Conservation (phyloP, 2,329 filamentous ascomycete species). For the Paramyrothecium roridum region DNA sequence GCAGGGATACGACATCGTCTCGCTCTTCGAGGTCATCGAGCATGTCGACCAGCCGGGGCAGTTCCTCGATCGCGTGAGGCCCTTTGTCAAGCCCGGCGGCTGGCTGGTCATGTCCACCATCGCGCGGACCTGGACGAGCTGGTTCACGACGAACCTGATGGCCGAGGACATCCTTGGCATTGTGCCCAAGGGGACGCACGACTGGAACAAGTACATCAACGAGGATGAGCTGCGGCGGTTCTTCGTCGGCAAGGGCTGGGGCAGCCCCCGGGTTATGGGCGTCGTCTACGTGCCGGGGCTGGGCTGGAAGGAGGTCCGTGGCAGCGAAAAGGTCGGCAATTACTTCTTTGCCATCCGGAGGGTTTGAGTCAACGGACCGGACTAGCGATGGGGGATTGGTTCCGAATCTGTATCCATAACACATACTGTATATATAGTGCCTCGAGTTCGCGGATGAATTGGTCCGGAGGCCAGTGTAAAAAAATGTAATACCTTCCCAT, state of each 20-base stretch:
- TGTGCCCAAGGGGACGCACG: slow-evolving; percentile 89
- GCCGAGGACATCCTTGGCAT: slow-evolving; percentile 86
- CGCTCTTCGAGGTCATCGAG: slow-evolving; percentile 92
- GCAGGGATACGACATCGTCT: slow-evolving; percentile 72
- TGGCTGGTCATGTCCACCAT: slow-evolving; percentile 95
- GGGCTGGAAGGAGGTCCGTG: slow-evolving; percentile 81
- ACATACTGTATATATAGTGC: no score
- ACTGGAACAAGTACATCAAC: slow-evolving; percentile 96
- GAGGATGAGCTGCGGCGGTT: slow-evolving; percentile 67
- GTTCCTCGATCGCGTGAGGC: slow-evolving; percentile 69
- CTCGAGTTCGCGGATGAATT: no score
- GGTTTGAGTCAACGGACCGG: slow-evolving; percentile 8
- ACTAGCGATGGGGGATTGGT: no score
- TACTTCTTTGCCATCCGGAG: slow-evolving; percentile 87
- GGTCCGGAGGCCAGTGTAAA: no score
- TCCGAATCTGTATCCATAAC: no score
- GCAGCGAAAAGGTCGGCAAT: slow-evolving; percentile 85
- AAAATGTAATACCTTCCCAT: no score
- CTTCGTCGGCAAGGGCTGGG: slow-evolving; percentile 57
- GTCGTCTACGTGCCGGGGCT: slow-evolving; percentile 87
- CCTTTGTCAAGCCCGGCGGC: slow-evolving; percentile 82
- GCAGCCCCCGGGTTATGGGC: slow-evolving; percentile 63
- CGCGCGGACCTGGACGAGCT: slow-evolving; percentile 82
- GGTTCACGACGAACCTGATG: slow-evolving; percentile 87
- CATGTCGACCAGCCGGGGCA: slow-evolving; percentile 75